These are phyloP conservation scores for Citrullus colocynthis DNA, from an alignment of 306 rosid genomes.

Conservation along the genomic window DNA sequence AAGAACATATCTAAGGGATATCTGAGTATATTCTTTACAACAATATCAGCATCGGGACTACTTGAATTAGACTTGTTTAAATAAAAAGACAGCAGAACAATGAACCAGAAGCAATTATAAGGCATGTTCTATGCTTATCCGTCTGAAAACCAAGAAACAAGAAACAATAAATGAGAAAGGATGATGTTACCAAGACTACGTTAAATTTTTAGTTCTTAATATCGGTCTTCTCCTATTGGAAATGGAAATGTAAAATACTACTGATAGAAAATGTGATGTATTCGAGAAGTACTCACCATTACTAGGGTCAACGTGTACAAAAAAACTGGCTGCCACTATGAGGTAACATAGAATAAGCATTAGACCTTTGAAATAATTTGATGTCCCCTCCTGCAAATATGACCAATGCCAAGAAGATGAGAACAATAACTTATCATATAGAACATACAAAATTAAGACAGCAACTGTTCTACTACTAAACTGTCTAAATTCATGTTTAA, in stretches of 20 bases:
- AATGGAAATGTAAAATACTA: no score
- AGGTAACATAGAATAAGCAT: slow-evolving; percentile 92
- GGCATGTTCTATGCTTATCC: background rate
- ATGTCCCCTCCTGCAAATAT: slow-evolving; percentile 69
- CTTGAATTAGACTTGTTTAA: no score
- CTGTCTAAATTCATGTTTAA: background rate
- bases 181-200: background rate
- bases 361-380: slow-evolving; percentile 85
- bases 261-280: background rate
- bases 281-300: slow-evolving; percentile 41
- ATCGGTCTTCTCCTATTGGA: no score
- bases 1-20: no score
- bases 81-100: background rate
- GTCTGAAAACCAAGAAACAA: background rate
- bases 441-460: background rate
- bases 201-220: no score
- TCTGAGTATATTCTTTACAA: no score
- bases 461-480: background rate
- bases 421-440: background rate
- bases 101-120: background rate
- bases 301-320: slow-evolving; percentile 71
- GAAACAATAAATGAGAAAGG: background rate
- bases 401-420: background rate
- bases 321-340: slow-evolving; percentile 90
- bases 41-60: no score